phyloP scores from a whole-genome alignment of 345 rosid species.

The Populus euphratica region DNA sequence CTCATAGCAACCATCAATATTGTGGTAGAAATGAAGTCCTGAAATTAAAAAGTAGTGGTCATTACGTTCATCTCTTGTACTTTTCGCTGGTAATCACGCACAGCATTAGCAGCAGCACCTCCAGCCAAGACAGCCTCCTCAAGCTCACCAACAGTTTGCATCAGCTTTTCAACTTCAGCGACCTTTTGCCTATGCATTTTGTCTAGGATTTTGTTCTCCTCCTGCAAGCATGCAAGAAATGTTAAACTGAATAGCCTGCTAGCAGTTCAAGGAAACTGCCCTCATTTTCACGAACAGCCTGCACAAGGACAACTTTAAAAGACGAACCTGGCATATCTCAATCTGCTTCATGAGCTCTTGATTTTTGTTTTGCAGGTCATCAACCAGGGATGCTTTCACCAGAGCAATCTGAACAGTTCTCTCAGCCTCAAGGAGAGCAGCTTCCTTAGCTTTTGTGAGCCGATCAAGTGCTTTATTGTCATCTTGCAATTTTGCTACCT shows the following conservation, averaged over 20 bases:
- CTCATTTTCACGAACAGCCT: not conserved
- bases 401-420: constrained; percentile 46
- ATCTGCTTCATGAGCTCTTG: constrained; percentile 54
- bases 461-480: constrained; percentile 49
- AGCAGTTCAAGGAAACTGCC: not conserved
- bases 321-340: constrained; percentile 49
- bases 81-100: constrained; percentile 46
- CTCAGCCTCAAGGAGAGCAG: constrained; percentile 51
- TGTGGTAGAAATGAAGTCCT: constrained; percentile 5
- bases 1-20: not conserved
- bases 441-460: constrained; percentile 53
- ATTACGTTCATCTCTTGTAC: constrained; percentile 48
- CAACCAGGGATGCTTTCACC: constrained; percentile 49
- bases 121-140: constrained; percentile 55
- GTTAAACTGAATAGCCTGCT: not conserved
- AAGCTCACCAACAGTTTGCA: constrained; percentile 49
- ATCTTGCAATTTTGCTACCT: constrained; percentile 47
- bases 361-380: constrained; percentile 51
- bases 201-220: constrained; percentile 50
- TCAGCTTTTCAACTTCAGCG: constrained; percentile 54
- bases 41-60: not conserved
- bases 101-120: constrained; percentile 55
- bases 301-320: not conserved
- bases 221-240: constrained; percentile 19
- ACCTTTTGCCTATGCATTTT: constrained; percentile 51